Evolutionary conservation across 768 basidiomycete genomes (phyloP), one percentile per base, ranked within the genome.

Genomic region (Pleurotus eryngii): DNA sequence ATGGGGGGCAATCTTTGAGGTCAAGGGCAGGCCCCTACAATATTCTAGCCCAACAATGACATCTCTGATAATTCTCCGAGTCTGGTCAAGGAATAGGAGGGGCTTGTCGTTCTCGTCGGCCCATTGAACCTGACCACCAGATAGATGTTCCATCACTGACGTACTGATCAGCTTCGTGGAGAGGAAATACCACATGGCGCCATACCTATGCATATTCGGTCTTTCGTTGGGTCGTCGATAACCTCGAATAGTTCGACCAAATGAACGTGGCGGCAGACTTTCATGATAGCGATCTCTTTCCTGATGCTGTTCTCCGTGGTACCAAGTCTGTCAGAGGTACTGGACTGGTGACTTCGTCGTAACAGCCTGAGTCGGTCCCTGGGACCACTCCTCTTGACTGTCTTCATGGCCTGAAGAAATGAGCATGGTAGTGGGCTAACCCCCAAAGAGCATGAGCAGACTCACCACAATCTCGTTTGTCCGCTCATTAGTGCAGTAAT

Each of bases 211-310:
- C 89, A 96, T 46, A 96, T 87, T 70, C 89, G 87, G 61, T 89
- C 87, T 43, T 85, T 84, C 38, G 79, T 77, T 45, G 83, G 85
- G 70, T 95, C 93, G 70, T 96, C 93, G 60, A 97, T 92, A 64
- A 95, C 91, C 69, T 97, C 95, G 57, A 89, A 78, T 57, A 96
- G 77, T 55, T 83, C 79, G 17, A 92, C 92, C 47, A 93, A 79
- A 69, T 93, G 83, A 2, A 85, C 81, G 67, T 94, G 91, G 47
- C 82, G 76, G 67, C 88, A 90, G 63, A 87, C 88, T 76, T 90
- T 94, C 88, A 97, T 90, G 67, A 96, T 89, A 3, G 92, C 92
- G 46, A 95, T 89, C 73, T 95, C 93, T 66, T 85, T 87, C 61
- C 83, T 83, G 57, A 95, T 87, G 68, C 86, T 90, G 66, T 85